A percentile compares a stretch with the other conserved stretches of the same genome.
Conservation (phyloP, 2,329 filamentous ascomycete species). For the Paramyrothecium sp. region DNA sequence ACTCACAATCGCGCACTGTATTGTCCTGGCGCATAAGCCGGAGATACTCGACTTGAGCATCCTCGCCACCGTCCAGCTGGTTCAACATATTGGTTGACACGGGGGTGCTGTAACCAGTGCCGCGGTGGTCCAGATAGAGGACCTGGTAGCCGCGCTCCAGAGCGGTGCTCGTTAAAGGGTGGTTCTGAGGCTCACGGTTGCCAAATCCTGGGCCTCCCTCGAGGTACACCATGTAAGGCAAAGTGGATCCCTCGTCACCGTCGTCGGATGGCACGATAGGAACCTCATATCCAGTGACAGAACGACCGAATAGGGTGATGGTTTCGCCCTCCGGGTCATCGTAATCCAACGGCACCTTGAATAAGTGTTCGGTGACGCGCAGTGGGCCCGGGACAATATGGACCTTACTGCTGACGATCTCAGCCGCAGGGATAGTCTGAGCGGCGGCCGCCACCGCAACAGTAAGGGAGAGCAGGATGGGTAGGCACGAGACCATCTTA, state of each 20-base stretch:
- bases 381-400: conserved; percentile 60
- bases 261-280: conserved; percentile 39
- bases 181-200: conserved; percentile 72
- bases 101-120: conserved; percentile 81
- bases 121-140: conserved; percentile 86
- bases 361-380: conserved; percentile 77
- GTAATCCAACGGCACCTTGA: conserved; percentile 83
- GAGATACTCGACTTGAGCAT: conserved; percentile 76
- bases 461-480: neutral
- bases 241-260: conserved; percentile 62
- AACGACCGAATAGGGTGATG: conserved; percentile 76
- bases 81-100: conserved; percentile 72
- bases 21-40: conserved; percentile 85
- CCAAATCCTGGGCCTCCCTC: conserved; percentile 85
- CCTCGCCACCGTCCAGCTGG: conserved; percentile 52
- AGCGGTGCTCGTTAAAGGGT: conserved; percentile 66
- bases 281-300: conserved; percentile 18
- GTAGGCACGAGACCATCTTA: neutral
- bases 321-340: conserved; percentile 55
- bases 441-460: neutral
- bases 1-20: conserved; percentile 87
- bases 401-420: conserved; percentile 37
- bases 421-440: conserved; percentile 31
- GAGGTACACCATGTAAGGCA: conserved; percentile 68
- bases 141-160: conserved; percentile 82